Percentiles rank a stretch among this genome's conserved stretches.
These are phyloP conservation scores for Xylaria sp. DNA, from an alignment of 2,329 filamentous ascomycete species.

Conservation along the genomic window DNA sequence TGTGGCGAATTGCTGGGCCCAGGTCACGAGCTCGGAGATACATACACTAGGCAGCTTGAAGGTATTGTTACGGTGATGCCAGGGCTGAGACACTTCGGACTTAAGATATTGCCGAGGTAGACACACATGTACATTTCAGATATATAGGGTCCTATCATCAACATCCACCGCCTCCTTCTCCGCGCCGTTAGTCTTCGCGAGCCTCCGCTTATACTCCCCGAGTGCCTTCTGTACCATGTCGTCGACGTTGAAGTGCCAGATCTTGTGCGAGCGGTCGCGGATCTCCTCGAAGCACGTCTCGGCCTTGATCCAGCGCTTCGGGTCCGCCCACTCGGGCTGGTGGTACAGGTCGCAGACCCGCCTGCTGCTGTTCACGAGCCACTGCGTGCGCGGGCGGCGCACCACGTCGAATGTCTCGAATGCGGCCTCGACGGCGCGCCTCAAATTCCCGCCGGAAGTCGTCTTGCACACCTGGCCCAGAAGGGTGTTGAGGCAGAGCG, in stretches of 20 bases:
- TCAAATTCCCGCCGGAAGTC: conserved; percentile 13
- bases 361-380: conserved; percentile 30
- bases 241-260: too few species aligned
- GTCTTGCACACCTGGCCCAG: conserved; percentile 37
- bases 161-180: neutral
- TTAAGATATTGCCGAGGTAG: neutral
- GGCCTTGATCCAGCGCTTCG: conserved; percentile 22
- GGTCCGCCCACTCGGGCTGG: conserved; percentile 25
- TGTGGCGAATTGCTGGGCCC: neutral
- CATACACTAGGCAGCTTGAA: neutral
- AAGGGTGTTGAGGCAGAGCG: conserved; percentile 47
- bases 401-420: conserved; percentile 22
- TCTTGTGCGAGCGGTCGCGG: conserved; percentile 16
- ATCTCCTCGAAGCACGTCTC: conserved; percentile 30
- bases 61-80: neutral
- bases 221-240: neutral
- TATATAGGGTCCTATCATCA: neutral
- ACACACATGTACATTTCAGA: too few species aligned
- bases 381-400: conserved; percentile 26
- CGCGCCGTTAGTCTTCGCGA: neutral
- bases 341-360: conserved; percentile 27
- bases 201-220: neutral
- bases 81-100: neutral
- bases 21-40: neutral
- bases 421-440: conserved; percentile 17